These are phyloP conservation scores for Heterobasidion occidentale DNA, from an alignment of 1,284 basidiomycete species.

Conservation along the genomic window DNA sequence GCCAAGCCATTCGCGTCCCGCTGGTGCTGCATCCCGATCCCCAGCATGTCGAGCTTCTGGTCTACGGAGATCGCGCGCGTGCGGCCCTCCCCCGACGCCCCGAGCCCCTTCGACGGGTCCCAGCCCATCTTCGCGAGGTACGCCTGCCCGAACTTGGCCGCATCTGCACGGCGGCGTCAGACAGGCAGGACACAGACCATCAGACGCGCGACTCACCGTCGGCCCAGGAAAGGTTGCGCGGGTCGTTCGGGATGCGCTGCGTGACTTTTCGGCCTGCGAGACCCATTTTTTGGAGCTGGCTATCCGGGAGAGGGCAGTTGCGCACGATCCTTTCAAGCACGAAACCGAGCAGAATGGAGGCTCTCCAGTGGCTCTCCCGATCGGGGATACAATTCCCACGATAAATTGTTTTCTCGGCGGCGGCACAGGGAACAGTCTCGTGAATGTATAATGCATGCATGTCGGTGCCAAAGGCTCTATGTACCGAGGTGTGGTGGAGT, in stretches of 20 bases:
- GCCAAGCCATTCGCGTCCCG: conserved; percentile 62
- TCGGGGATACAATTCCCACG: too few species aligned
- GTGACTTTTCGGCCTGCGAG: conserved; percentile 60
- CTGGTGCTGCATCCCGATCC: conserved; percentile 66
- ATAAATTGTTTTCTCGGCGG: too few species aligned
- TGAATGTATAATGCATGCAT: too few species aligned
- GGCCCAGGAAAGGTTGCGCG: conserved; percentile 69
- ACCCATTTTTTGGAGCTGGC: conserved; percentile 37
- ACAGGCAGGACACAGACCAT: conserved; percentile 1
- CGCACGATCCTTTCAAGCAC: too few species aligned
- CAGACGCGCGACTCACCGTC: conserved; percentile 43
- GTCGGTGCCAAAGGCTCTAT: too few species aligned
- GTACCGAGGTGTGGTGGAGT: too few species aligned
- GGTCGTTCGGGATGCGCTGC: conserved; percentile 62
- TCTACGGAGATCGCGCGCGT: conserved; percentile 63
- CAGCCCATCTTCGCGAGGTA: conserved; percentile 80
- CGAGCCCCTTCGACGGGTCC: conserved; percentile 68
- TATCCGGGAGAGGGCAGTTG: too few species aligned
- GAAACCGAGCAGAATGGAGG: too few species aligned
- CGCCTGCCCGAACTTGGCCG: conserved; percentile 65
- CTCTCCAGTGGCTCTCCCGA: too few species aligned
- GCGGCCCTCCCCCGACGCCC: conserved; percentile 58
- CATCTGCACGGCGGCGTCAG: conserved; percentile 38
- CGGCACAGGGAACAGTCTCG: too few species aligned
- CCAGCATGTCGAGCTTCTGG: conserved; percentile 77